Percentiles rank a stretch among this genome's conserved stretches.
Evolutionary conservation across 208 protist genomes (phyloP).

Genomic region (Phytomonas sp.): DNA sequence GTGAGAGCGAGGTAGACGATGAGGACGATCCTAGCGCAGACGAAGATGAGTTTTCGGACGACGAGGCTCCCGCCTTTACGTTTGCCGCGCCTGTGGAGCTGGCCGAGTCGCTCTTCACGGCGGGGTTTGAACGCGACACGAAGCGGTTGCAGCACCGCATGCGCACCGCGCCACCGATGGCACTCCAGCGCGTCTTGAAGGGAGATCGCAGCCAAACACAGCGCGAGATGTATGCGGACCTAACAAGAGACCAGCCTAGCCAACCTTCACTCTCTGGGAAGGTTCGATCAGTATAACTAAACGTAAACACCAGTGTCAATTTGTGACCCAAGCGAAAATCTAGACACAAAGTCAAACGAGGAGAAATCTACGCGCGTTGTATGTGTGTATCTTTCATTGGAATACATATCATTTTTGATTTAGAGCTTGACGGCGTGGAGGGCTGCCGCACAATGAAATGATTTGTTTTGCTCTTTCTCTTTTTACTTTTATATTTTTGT

Average conservation of each 20-base stretch:
- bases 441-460: background rate
- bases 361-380: background rate
- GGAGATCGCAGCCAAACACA: conserved; percentile 71
- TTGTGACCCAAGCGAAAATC: background rate
- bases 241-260: background rate
- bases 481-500: conserved; percentile 2
- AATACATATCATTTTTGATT: background rate
- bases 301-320: background rate
- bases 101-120: conserved; percentile 81
- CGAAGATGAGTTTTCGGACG: conserved; percentile 86
- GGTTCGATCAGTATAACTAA: conserved; percentile 2
- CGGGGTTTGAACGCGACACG: conserved; percentile 81
- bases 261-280: background rate
- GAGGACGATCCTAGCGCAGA: conserved; percentile 78
- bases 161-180: conserved; percentile 77
- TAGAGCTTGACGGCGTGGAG: background rate
- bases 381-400: background rate
- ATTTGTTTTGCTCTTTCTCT: background rate
- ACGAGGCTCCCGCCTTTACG: conserved; percentile 82
- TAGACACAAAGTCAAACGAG: background rate
- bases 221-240: conserved; percentile 59
- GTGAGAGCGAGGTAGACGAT: conserved; percentile 83
- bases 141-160: conserved; percentile 83
- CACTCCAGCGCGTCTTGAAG: conserved; percentile 64
- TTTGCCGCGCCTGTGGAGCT: conserved; percentile 81